A percentile compares a stretch with the other conserved stretches of the same genome.
Evolutionary conservation across 2,329 filamentous ascomycete genomes (phyloP).

Genomic region (Exophiala bonariae): DNA sequence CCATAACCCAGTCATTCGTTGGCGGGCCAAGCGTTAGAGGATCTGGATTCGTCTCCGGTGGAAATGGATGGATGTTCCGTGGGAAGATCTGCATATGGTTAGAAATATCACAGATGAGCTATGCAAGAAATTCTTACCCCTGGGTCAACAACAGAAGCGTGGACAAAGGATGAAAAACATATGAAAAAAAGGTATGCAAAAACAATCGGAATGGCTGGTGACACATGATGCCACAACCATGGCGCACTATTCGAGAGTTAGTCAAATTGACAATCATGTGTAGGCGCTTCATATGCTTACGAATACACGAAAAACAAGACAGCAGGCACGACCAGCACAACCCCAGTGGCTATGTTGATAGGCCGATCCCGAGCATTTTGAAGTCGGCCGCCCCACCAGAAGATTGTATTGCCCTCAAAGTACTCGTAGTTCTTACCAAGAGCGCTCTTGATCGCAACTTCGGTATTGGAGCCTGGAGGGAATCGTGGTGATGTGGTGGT

Average conservation of each 20-base stretch:
- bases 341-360: constrained; percentile 82
- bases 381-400: constrained; percentile 80
- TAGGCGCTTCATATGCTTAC: constrained; percentile 41
- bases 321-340: constrained; percentile 75
- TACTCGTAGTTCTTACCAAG: constrained; percentile 82
- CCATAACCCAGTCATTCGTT: constrained; percentile 90
- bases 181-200: constrained; percentile 92
- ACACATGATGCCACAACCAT: constrained; percentile 83
- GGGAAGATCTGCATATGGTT: constrained; percentile 73
- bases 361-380: constrained; percentile 87
- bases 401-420: constrained; percentile 89
- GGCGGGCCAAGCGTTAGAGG: constrained; percentile 78
- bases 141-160: constrained; percentile 88
- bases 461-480: constrained; percentile 45
- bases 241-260: constrained; percentile 55
- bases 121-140: constrained; percentile 64
- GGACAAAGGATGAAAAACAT: constrained; percentile 88
- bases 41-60: constrained; percentile 74
- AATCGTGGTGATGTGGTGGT: constrained; percentile 72
- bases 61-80: constrained; percentile 85
- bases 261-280: constrained; percentile 24
- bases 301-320: constrained; percentile 83
- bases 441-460: constrained; percentile 36
- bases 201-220: constrained; percentile 81
- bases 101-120: constrained; percentile 1